These are phyloP conservation scores for Simplicillium sp. DNA, from an alignment of 2,329 filamentous ascomycete species.

Conservation along the genomic window DNA sequence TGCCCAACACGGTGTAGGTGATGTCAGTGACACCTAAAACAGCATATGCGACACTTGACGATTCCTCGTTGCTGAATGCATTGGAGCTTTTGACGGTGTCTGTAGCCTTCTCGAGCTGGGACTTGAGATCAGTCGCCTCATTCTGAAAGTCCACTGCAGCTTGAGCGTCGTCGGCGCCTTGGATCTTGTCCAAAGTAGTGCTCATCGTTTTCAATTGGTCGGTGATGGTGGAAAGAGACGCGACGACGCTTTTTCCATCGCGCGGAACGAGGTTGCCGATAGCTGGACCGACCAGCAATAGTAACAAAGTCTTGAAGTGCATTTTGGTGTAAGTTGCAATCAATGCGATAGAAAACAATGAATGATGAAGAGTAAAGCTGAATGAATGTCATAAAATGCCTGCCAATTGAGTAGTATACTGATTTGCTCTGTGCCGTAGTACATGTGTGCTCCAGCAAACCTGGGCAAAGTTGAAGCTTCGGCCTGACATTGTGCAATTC, in stretches of 20 bases:
- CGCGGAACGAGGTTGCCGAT: neutral
- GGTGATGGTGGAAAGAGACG: neutral
- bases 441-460: too few relatives aligned
- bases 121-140: conserved; percentile 1
- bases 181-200: conserved; percentile 1
- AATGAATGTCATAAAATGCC: too few relatives aligned
- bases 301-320: neutral
- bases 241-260: neutral
- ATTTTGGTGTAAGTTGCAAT: neutral
- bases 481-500: too few relatives aligned
- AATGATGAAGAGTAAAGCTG: too few relatives aligned
- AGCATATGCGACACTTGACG: conserved; percentile 1
- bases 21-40: conserved; percentile 1
- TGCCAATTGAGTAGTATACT: too few relatives aligned
- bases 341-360: too few relatives aligned
- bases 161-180: neutral
- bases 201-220: conserved; percentile 1
- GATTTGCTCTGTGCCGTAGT: too few relatives aligned
- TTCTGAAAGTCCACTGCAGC: conserved; percentile 3
- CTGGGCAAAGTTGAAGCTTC: too few relatives aligned
- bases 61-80: neutral
- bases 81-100: conserved; percentile 1
- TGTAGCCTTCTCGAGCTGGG: neutral
- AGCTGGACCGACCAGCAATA: neutral
- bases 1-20: neutral